Percentiles rank a stretch among this genome's conserved stretches.
These are phyloP conservation scores for Eucalyptus polybractea DNA, from an alignment of 345 rosid genomes.

Conservation along the genomic window DNA sequence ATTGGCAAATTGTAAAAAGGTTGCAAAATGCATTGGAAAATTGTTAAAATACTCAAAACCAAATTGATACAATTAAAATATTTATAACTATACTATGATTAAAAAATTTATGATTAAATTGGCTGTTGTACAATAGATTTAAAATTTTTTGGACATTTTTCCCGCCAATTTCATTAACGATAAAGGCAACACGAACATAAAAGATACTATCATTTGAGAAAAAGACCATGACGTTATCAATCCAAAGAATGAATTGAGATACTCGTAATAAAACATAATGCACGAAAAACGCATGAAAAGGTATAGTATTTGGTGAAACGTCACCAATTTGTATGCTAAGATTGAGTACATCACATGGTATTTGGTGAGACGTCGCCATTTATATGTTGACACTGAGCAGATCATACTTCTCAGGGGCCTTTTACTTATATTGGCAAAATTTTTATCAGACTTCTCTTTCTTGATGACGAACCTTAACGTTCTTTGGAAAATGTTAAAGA, in stretches of 20 bases:
- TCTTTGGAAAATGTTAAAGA: neutral
- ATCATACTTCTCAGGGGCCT: neutral
- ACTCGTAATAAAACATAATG: neutral
- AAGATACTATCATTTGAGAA: neutral
- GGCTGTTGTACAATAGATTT: fast-evolving
- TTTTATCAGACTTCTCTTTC: neutral
- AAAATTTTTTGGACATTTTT: fast-evolving
- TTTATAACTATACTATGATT: neutral
- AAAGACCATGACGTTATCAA: neutral
- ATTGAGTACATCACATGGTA: neutral
- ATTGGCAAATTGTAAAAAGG: no score
- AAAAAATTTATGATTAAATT: neutral
- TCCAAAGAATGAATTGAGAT: neutral
- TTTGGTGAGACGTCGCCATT: neutral
- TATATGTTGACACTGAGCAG: neutral
- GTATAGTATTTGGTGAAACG: neutral
- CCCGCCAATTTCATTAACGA: neutral
- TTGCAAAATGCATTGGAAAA: fast-evolving
- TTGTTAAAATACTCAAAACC: neutral
- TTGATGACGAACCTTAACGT: neutral
- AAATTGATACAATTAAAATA: no score
- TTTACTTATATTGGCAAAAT: neutral
- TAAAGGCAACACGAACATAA: neutral
- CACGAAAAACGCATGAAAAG: neutral
- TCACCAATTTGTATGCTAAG: neutral